Evolutionary conservation across 1,284 basidiomycete genomes (phyloP).

Genomic region (Neolentinus lepideus): DNA sequence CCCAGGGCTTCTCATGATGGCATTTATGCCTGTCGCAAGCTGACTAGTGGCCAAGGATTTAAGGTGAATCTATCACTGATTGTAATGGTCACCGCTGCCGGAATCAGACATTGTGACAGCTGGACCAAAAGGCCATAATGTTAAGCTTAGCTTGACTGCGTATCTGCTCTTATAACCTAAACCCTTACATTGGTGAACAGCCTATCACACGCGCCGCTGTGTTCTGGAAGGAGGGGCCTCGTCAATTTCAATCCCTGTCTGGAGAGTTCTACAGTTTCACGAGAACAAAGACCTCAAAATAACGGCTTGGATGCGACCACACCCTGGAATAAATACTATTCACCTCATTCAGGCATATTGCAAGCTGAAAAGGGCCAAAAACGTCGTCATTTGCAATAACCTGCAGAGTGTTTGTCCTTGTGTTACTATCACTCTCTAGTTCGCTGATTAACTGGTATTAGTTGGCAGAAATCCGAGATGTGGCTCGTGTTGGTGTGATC

Average conservation of each 20-base stretch:
- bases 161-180: too few relatives aligned
- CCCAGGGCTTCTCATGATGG: slow-evolving; percentile 52
- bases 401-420: slow-evolving; percentile 28
- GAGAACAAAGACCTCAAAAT: not conserved
- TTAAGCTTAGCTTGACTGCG: too few relatives aligned
- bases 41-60: slow-evolving; percentile 31
- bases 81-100: too few relatives aligned
- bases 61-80: slow-evolving; percentile 45
- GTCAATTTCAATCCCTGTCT: slow-evolving; percentile 41
- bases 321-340: slow-evolving; percentile 41
- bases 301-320: slow-evolving; percentile 24
- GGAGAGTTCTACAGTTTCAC: slow-evolving; percentile 23
- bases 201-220: slow-evolving; percentile 44
- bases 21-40: slow-evolving; percentile 34
- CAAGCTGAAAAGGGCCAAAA: slow-evolving; percentile 29
- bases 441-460: slow-evolving; percentile 9
- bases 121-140: too few relatives aligned
- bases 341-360: slow-evolving; percentile 42
- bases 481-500: slow-evolving; percentile 32
- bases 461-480: slow-evolving; percentile 31
- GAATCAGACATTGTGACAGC: too few relatives aligned
- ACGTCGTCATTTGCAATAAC: slow-evolving; percentile 31
- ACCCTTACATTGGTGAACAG: slow-evolving; percentile 41
- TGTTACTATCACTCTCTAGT: slow-evolving; percentile 1
- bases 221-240: slow-evolving; percentile 42